Base-by-base conservation (phyloP, 2,329 filamentous ascomycete species). In the Aureobasidium zeae region DNA sequence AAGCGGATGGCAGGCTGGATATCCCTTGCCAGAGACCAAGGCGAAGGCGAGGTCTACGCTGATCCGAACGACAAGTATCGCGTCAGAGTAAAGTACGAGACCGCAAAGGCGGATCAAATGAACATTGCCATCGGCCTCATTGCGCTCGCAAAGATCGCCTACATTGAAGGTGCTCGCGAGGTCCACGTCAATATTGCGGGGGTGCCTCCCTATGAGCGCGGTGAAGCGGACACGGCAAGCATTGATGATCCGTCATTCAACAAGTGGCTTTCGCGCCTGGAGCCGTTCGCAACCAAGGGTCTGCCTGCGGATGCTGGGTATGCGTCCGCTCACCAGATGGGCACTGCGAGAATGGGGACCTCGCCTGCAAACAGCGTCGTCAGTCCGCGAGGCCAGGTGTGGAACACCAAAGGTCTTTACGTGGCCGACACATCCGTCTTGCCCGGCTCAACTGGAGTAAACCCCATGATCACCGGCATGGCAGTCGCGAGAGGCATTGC, bases 401-500 rank as follows among this genome's bases (percentile, higher is more conserved):
- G 81, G 80, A 81, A 74, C 1, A 70, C 68, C 0, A 64, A 77
- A 53, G 74, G 72, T 1, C 55, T 88, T 53, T 86, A 77, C 56
- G 76, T 88, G 13, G 76, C 79, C 8, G 84, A 89, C 60, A 77
- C 81, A 32, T 86, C 80, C 58, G 78, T 86, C 9, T 83, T 88
- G 49, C 84, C 82, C 1, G 81, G 74, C 45, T 82, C 83, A 9
- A 85, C 77, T 57, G 84, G 84, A 1, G 83, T 87, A 21, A 88
- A 88, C 58, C 84, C 84, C 10, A 88, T 89, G 84, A 68, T 87
- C 31, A 86, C 83, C 10, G 72, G 69, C 46, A 86, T 88, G 83
- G 76, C 76, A 1, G 72, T 83, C 53, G 70, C 77, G 36, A 76
- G 83, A 55, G 75, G 74, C 63, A 79, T 84, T 49, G 76, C 76